These are phyloP conservation scores for Nemania sp. DNA, from an alignment of 2,329 filamentous ascomycete species.

Conservation along the genomic window DNA sequence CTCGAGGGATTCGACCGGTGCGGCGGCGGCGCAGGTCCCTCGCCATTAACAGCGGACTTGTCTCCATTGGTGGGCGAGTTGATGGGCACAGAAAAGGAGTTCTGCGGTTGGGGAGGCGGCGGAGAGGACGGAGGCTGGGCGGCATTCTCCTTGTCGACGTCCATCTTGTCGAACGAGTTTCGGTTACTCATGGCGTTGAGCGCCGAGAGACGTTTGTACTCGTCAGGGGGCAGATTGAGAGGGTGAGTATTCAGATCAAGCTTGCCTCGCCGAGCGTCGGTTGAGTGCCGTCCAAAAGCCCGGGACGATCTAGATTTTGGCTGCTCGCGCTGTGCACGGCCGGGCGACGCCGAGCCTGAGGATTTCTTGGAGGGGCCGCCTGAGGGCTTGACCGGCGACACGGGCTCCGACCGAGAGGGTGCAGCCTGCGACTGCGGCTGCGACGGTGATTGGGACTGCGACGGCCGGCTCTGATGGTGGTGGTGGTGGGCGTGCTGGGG, in stretches of 20 bases:
- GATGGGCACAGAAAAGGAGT: constrained; percentile 52
- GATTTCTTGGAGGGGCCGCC: constrained; percentile 26
- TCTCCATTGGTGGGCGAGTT: constrained; percentile 47
- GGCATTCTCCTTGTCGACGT: constrained; percentile 69
- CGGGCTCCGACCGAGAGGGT: constrained; percentile 33
- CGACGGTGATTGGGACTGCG: constrained; percentile 9
- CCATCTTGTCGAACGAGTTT: constrained; percentile 64
- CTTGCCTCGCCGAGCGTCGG: constrained; percentile 56
- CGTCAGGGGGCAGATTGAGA: constrained; percentile 86
- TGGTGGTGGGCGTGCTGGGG: constrained; percentile 26
- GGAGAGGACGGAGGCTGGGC: constrained; percentile 57
- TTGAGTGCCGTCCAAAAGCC: constrained; percentile 52
- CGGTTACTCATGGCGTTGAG: constrained; percentile 65
- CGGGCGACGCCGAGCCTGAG: constrained; percentile 37
- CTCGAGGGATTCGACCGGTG: constrained; percentile 68
- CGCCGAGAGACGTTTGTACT: constrained; percentile 75
- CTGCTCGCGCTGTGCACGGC: constrained; percentile 31
- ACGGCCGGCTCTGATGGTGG: constrained; percentile 27
- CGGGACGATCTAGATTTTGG: constrained; percentile 49
- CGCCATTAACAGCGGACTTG: constrained; percentile 47
- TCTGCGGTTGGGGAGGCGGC: constrained; percentile 46
- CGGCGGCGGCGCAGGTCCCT: constrained; percentile 69
- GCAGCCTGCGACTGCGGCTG: constrained; percentile 13
- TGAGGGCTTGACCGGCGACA: constrained; percentile 35
- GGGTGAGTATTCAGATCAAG: constrained; percentile 77